A percentile compares a stretch with the other conserved stretches of the same genome.
These are phyloP conservation scores for Aspergillaceae sp. DNA, from an alignment of 2,329 filamentous ascomycete genomes.

Conservation along the genomic window DNA sequence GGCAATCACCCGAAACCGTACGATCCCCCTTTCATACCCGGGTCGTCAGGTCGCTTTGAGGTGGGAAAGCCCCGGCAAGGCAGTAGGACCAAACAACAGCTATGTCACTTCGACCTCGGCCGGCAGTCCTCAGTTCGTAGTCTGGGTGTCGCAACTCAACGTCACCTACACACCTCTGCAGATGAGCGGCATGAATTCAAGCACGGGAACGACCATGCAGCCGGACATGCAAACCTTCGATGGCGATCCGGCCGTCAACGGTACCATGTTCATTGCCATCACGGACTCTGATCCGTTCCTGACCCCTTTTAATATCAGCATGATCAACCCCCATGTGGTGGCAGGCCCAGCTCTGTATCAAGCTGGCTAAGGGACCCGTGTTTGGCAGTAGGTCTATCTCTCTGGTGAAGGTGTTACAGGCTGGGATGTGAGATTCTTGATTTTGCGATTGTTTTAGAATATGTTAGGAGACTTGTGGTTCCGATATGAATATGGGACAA, in stretches of 20 bases:
- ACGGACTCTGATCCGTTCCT: conserved; percentile 61
- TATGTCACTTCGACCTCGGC: conserved; percentile 60
- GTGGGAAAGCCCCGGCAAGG: conserved; percentile 63
- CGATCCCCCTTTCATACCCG: conserved; percentile 62
- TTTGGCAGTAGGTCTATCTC: not conserved
- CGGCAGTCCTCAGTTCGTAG: conserved; percentile 55
- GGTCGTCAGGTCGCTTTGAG: conserved; percentile 61
- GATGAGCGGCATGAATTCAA: conserved; percentile 40
- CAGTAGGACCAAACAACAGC: conserved; percentile 71
- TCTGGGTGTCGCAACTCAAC: conserved; percentile 71
- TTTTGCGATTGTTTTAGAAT: too few relatives aligned
- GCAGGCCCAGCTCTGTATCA: conserved; percentile 66
- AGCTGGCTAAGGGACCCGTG: conserved; percentile 51
- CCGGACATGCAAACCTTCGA: conserved; percentile 60
- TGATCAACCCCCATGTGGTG: conserved; percentile 67
- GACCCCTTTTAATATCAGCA: conserved; percentile 66
- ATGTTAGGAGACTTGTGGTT: too few relatives aligned
- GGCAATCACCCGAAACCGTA: conserved; percentile 60
- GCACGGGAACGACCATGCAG: conserved; percentile 61
- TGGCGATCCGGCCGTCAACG: conserved; percentile 62
- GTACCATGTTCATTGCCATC: conserved; percentile 69
- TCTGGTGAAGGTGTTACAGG: not conserved
- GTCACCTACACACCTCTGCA: conserved; percentile 59
- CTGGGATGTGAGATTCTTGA: too few relatives aligned
- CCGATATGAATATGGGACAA: too few relatives aligned